Percentiles rank a stretch among this genome's conserved stretches.
These are phyloP conservation scores for Fusarium sp. DNA, from an alignment of 2,329 filamentous ascomycete species.

Conservation along the genomic window DNA sequence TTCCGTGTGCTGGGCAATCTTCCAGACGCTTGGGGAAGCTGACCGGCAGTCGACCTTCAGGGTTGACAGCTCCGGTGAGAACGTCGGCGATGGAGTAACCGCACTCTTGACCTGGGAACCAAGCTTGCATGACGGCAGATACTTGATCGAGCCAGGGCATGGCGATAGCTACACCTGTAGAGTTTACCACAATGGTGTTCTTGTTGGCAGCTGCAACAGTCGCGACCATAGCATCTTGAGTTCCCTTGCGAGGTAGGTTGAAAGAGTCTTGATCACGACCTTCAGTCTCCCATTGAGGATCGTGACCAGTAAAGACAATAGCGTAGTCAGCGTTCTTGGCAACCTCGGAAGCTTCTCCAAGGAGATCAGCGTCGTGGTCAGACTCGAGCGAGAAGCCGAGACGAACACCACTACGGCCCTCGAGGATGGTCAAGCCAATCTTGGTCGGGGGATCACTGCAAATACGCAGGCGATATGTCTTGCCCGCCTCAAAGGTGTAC, in stretches of 20 bases:
- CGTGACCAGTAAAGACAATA: conserved; percentile 66
- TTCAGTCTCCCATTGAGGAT: conserved; percentile 60
- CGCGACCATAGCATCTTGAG: conserved; percentile 66
- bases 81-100: conserved; percentile 75
- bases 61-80: conserved; percentile 70
- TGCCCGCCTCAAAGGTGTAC: conserved; percentile 35
- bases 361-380: conserved; percentile 46
- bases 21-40: conserved; percentile 69
- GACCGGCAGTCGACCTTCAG: conserved; percentile 70
- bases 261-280: conserved; percentile 76
- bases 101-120: conserved; percentile 76
- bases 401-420: conserved; percentile 44
- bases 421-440: conserved; percentile 43
- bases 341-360: conserved; percentile 62
- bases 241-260: conserved; percentile 66
- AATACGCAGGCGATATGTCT: conserved; percentile 42
- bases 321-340: conserved; percentile 70
- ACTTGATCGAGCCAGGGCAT: conserved; percentile 66
- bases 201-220: conserved; percentile 66
- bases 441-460: conserved; percentile 42
- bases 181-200: conserved; percentile 70
- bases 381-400: conserved; percentile 45
- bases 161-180: conserved; percentile 69
- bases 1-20: conserved; percentile 72
- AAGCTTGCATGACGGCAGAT: conserved; percentile 70